Evolutionary conservation across 2,329 filamentous ascomycete species (phyloP), one percentile per base, ranked within the genome.

Genomic region (Aspergillus phoenicis): DNA sequence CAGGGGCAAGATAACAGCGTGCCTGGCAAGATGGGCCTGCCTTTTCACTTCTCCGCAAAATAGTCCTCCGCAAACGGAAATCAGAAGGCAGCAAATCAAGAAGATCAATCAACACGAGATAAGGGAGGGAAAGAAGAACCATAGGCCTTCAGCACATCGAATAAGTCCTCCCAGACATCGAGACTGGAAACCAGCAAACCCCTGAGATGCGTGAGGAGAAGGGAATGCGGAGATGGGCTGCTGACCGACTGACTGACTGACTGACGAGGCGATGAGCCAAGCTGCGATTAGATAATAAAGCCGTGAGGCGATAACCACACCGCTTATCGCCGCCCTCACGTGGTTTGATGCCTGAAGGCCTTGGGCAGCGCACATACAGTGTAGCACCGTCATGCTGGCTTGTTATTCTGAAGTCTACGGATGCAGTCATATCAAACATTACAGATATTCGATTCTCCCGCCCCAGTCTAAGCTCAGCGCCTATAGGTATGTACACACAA

Each of bases 401-500:
- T 36, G 33, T 36, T 11, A 36, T 10, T 36, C 11, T 36, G 11
- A 10, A 36, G 33, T 36, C 33, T 36, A 36, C 33, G 33, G 33
- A 10, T 13, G 33, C 11, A 13, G 1, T 36, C 11, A 5, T 36
- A 36, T 13, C 5, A 7, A 28, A 1, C 26, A 51, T 51, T 28
- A 51, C 3, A 51, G 5, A n/a, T 30, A 30, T 51, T 30, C 47
- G 7, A 62, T 62, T 61, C 62, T 43, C 28, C 53, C 15, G 53
- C n/a, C 58, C 61, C 62, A 58, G 59, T 67, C 61, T 68, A 64
- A 58, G n/a, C 39, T 51, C 58, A 59, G 56, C 54, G 56, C 58
- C 58, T 48, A 45, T 58, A 33, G 59, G 59, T 68, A 69, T 69
- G 67, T 68, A 66, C 66, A 67, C 56, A 64, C 59, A 55, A 64